phyloP scores from a whole-genome alignment of 768 basidiomycete genomes.

The Amanita molliuscula region DNA sequence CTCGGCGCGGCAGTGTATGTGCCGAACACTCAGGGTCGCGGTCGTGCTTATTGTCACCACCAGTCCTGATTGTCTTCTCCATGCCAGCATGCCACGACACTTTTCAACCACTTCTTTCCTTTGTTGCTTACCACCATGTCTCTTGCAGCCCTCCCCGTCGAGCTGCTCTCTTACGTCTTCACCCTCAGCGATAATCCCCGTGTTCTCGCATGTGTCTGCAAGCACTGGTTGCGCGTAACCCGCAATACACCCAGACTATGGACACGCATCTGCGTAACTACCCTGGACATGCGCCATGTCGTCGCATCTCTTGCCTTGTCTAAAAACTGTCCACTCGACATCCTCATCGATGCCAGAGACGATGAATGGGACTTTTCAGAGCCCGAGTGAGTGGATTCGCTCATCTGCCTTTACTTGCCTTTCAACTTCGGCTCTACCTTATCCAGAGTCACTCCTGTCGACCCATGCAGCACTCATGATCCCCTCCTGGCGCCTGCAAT shows the following conservation, averaged over 20 bases:
- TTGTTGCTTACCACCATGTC: neutral
- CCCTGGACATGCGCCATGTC: slow-evolving; percentile 27
- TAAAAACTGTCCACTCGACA: slow-evolving; percentile 36
- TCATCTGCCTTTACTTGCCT: slow-evolving; percentile 1
- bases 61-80: too few relatives aligned
- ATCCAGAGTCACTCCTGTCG: slow-evolving; percentile 18
- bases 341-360: slow-evolving; percentile 50
- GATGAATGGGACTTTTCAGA: slow-evolving; percentile 49
- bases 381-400: slow-evolving; percentile 28
- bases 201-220: slow-evolving; percentile 27
- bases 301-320: slow-evolving; percentile 35
- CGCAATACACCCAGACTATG: slow-evolving; percentile 39
- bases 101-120: too few relatives aligned
- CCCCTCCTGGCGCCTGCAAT: slow-evolving; percentile 31
- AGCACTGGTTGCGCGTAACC: slow-evolving; percentile 43
- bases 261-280: slow-evolving; percentile 44
- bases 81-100: too few relatives aligned
- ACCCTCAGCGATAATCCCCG: slow-evolving; percentile 29
- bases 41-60: too few relatives aligned
- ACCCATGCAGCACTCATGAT: slow-evolving; percentile 16
- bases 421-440: neutral
- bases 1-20: too few relatives aligned
- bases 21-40: too few relatives aligned
- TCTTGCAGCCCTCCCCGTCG: slow-evolving; percentile 36
- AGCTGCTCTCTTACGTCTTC: slow-evolving; percentile 50